Evolutionary conservation across 805 yeast species (phyloP).

Genomic region (Suhomyces vadensis): DNA sequence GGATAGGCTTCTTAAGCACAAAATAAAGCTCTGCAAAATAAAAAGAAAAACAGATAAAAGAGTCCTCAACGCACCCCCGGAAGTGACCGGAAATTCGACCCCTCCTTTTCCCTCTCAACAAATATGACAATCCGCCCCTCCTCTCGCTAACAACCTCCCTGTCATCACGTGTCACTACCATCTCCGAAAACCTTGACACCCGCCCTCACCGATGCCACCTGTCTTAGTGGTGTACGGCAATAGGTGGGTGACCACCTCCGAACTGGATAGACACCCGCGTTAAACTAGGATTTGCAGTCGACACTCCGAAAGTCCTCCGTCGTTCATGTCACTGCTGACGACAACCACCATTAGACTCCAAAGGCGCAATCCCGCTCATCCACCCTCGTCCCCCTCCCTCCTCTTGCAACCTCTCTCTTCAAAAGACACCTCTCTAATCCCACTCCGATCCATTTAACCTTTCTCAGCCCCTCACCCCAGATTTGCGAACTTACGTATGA

Average conservation of each 20-base stretch:
- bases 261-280: too few relatives aligned
- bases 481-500: too few relatives aligned
- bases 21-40: too few relatives aligned
- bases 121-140: neutral
- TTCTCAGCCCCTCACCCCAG: slow-evolving; percentile 1
- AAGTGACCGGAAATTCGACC: too few relatives aligned
- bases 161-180: neutral
- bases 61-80: too few relatives aligned
- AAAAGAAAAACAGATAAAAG: too few relatives aligned
- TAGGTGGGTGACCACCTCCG: neutral
- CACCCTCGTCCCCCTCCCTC: too few relatives aligned
- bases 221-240: neutral
- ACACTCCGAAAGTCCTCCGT: neutral
- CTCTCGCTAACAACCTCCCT: slow-evolving; percentile 8
- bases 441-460: too few relatives aligned
- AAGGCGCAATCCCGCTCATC: too few relatives aligned
- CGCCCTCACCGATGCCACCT: neutral
- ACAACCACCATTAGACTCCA: too few relatives aligned
- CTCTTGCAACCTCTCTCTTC: neutral
- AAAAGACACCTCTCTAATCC: neutral
- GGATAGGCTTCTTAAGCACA: too few relatives aligned
- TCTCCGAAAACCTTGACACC: neutral
- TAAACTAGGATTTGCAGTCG: neutral
- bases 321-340: neutral
- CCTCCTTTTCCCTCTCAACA: neutral